phyloP scores from a whole-genome alignment of 148 eudicot species.

The Chenopodium album region DNA sequence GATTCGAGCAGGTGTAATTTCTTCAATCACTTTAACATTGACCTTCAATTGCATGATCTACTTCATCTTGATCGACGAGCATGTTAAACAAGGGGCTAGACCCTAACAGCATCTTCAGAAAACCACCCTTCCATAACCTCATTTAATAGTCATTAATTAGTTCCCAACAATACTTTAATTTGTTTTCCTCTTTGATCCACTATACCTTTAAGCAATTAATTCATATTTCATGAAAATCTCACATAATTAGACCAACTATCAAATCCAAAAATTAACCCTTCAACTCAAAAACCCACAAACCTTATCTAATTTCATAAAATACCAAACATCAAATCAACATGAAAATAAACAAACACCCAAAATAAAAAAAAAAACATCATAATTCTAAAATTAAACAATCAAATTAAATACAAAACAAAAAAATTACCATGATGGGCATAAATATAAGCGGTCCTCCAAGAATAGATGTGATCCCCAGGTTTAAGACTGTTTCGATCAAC shows the following conservation, averaged over 20 bases:
- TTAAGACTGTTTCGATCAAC: slow-evolving; percentile 49
- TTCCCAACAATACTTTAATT: background rate
- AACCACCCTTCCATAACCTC: background rate
- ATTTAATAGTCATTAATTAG: background rate
- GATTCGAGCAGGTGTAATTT: background rate
- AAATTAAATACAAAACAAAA: background rate
- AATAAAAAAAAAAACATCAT: background rate
- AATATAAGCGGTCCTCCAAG: slow-evolving; percentile 76
- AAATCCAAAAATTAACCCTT: background rate
- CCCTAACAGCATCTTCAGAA: background rate
- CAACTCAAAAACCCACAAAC: background rate
- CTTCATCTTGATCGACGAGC: background rate
- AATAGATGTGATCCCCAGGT: slow-evolving; percentile 84
- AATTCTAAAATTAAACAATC: background rate
- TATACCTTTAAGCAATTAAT: background rate
- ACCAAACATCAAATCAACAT: background rate
- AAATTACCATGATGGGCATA: slow-evolving; percentile 76
- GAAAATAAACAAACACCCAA: background rate
- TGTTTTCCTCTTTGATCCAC: background rate
- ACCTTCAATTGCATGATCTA: background rate
- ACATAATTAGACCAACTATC: background rate
- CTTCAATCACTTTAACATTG: background rate
- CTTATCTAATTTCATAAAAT: background rate
- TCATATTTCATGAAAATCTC: background rate
- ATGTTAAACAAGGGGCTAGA: background rate